phyloP scores from a whole-genome alignment of 371 early-diverging fungal genomes.

The Dipsacomyces acuminosporus region DNA sequence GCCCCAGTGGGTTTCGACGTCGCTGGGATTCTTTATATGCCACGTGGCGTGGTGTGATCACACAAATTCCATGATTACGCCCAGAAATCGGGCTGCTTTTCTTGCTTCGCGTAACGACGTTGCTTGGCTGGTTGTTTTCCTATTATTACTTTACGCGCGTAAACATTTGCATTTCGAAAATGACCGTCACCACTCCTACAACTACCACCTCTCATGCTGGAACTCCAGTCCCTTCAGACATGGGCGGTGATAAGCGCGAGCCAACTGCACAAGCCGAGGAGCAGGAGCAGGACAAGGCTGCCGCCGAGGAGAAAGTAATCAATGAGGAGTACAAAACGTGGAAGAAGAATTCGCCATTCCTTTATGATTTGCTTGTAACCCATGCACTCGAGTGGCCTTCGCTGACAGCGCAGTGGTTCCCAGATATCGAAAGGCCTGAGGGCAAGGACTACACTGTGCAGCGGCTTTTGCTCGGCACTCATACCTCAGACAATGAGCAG shows the following conservation, averaged over 20 bases:
- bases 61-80: not conserved
- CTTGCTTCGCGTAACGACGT: not conserved
- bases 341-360: constrained; percentile 98
- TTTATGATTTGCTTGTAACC: constrained; percentile 96
- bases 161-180: too few species aligned
- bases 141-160: too few species aligned
- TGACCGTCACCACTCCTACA: constrained; percentile 26
- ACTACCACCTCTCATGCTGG: constrained; percentile 39
- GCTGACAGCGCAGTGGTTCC: constrained; percentile 97
- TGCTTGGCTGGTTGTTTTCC: not conserved
- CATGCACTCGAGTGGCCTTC: constrained; percentile 98
- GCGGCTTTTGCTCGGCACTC: constrained; percentile 88
- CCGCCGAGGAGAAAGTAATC: constrained; percentile 73
- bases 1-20: not conserved
- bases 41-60: not conserved
- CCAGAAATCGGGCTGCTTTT: not conserved
- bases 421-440: constrained; percentile 82
- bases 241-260: constrained; percentile 19
- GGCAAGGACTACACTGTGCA: constrained; percentile 89
- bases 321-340: constrained; percentile 98
- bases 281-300: constrained; percentile 44
- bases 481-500: constrained; percentile 90
- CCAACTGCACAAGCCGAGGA: constrained; percentile 27
- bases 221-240: constrained; percentile 23
- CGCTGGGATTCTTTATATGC: not conserved